Evolutionary conservation across 257 asterid genomes (phyloP), one percentile per base, ranked within the genome.

Genomic region (Lithospermum erythrorhizon): DNA sequence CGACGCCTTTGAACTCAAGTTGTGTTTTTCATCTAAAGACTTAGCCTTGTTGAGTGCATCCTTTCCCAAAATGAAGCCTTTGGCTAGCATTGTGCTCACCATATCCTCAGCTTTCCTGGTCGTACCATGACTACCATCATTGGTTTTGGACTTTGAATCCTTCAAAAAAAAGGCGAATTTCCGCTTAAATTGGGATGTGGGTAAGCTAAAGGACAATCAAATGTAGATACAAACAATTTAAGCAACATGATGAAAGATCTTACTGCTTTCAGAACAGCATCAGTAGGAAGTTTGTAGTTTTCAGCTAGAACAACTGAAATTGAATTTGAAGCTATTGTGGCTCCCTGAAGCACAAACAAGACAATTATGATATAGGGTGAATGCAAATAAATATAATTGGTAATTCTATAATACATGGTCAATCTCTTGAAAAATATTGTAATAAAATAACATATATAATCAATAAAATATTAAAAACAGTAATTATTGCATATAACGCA

Each of bases 1-100:
- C 1, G 82, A 72, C n/a, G 90, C 94, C 9, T 65, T 76, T 14
- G 75, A 58, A 23, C 74, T 74, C 66, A 73, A 48, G 0, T 65
- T 76, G 72, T 80, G 94, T 79, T 64, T 85, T 65, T 80, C 77
- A 6, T 83, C 88, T 2, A 85, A 65, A 8, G 76, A 59, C 67
- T 77, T 72, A 9, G 90, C 90, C 66, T 59, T 77, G 62, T 70
- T 74, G 11, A 85, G 66, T 9, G 84, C 86, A 64, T 78, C 94
- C 53, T 82, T 81, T 58, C 87, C 85, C 57, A 85, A 65, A 14
- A 69, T 70, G 49, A 71, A 85, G 2, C 90, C 94, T 74, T 65
- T 82, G 6, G 94, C 84, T 22, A 82, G 76, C 78, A 82, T 76
- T 3, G 78, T 70, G 76, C 83, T 72, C n/a, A 82, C 94, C 27